These are phyloP conservation scores for Cruciata laevipes DNA, from an alignment of 257 asterid genomes.

Conservation along the genomic window DNA sequence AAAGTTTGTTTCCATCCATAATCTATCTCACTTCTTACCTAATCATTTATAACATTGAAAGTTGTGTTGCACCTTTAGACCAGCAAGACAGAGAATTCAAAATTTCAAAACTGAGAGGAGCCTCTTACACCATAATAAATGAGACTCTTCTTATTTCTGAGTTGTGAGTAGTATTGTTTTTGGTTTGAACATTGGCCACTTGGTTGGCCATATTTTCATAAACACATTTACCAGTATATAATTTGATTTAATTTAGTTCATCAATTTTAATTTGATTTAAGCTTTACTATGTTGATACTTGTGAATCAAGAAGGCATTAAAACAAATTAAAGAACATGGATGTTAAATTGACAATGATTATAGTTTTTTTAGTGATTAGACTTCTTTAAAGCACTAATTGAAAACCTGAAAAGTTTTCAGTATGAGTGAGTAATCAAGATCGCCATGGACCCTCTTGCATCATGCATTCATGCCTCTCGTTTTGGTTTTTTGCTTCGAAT, in stretches of 20 bases:
- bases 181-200: not conserved
- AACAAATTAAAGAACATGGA: too few species aligned
- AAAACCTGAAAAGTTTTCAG: not conserved
- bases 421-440: not conserved
- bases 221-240: too few species aligned
- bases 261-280: too few species aligned
- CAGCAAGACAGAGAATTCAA: not conserved
- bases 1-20: not conserved
- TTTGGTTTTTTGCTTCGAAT: too few species aligned
- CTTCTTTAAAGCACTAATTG: not conserved
- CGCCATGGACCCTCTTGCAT: not conserved
- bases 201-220: too few species aligned
- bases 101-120: not conserved
- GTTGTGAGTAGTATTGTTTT: too few species aligned
- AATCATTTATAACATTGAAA: not conserved
- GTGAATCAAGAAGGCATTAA: not conserved
- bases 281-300: not conserved
- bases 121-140: not conserved
- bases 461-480: not conserved
- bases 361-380: not conserved
- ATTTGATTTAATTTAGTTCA: too few species aligned
- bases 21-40: conserved; percentile 1
- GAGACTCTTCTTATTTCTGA: not conserved
- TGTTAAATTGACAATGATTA: not conserved
- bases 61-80: not conserved